Percentiles rank a stretch among this genome's conserved stretches.
These are phyloP conservation scores for Lecanicillium sp. DNA, from an alignment of 2,329 filamentous ascomycete genomes.

Conservation along the genomic window DNA sequence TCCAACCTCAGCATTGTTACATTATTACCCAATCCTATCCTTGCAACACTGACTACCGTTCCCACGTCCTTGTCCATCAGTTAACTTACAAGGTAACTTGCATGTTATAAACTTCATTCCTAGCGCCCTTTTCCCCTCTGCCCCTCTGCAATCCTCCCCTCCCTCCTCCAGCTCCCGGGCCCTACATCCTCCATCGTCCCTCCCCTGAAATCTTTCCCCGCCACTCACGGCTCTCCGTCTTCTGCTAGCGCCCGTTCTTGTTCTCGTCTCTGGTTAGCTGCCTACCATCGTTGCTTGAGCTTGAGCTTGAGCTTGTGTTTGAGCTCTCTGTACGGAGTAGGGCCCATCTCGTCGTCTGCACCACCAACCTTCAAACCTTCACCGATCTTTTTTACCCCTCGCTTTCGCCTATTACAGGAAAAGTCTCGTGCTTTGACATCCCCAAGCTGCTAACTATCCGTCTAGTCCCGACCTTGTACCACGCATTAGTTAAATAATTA, in stretches of 20 bases:
- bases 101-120: no score
- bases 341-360: no score
- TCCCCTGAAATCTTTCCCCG: background rate
- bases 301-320: no score
- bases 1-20: no score
- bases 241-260: constrained; percentile 4
- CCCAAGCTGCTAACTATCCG: background rate
- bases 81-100: no score
- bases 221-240: constrained; percentile 9
- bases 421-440: background rate
- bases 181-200: background rate
- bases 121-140: constrained; percentile 1
- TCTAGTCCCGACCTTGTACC: no score
- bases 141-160: background rate
- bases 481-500: no score
- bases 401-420: background rate
- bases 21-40: no score
- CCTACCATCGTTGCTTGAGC: no score
- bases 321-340: no score
- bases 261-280: background rate
- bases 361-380: constrained; percentile 7
- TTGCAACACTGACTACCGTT: no score
- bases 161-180: background rate
- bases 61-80: no score
- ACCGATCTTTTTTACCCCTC: constrained; percentile 12